Evolutionary conservation across 306 rosid species (phyloP).

Genomic region (Vigna nakashimae): DNA sequence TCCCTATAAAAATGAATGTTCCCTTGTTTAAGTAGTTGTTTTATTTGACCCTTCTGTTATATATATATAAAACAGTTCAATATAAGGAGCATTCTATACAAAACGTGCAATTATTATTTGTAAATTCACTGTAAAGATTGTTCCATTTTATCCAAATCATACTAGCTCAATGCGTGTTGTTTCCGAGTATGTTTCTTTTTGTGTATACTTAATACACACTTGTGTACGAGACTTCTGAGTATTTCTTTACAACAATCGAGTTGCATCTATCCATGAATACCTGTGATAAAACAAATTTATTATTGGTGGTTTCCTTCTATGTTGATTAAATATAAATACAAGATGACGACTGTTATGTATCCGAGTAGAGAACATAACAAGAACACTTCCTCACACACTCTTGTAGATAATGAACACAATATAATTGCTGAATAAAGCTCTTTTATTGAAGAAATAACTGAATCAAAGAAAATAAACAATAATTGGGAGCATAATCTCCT

Average conservation of each 20-base stretch:
- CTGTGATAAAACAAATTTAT: not conserved
- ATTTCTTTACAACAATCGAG: not conserved
- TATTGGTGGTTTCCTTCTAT: slow-evolving; percentile 19
- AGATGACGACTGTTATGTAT: not conserved
- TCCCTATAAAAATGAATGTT: slow-evolving; percentile 14
- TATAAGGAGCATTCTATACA: slow-evolving; percentile 20
- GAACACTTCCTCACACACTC: no score
- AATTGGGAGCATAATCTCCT: no score
- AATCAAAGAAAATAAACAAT: no score
- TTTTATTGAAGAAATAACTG: no score
- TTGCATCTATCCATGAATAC: not conserved
- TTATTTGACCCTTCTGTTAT: slow-evolving; percentile 18
- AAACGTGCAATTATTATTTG: slow-evolving; percentile 16
- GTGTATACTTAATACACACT: not conserved
- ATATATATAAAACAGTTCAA: not conserved
- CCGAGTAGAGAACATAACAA: no score
- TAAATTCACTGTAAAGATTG: slow-evolving; percentile 28
- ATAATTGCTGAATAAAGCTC: no score
- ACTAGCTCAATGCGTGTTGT: slow-evolving; percentile 14
- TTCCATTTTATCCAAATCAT: slow-evolving; percentile 32
- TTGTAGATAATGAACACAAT: no score
- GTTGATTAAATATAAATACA: slow-evolving; percentile 9
- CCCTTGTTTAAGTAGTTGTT: slow-evolving; percentile 34
- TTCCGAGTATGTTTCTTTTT: not conserved
- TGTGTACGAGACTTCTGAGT: not conserved